Conservation (phyloP, 805 yeast genomes). For the Candida sonorensis region DNA sequence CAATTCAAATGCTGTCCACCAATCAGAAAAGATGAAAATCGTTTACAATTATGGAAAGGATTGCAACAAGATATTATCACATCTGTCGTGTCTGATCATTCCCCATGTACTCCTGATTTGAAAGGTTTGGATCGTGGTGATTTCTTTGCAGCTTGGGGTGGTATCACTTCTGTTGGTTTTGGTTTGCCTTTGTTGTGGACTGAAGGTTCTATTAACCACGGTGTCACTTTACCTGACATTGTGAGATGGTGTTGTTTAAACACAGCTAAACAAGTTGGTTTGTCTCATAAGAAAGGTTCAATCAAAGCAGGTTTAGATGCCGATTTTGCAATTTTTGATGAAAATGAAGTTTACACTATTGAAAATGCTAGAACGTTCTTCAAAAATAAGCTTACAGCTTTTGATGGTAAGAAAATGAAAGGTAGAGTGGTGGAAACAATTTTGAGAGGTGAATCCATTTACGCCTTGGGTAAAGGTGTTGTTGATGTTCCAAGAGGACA, state of each 20-base stretch:
- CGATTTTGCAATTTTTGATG: constrained; percentile 79
- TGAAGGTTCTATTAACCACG: constrained; percentile 44
- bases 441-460: constrained; percentile 69
- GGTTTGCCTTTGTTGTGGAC: constrained; percentile 81
- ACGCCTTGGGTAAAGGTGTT: constrained; percentile 48
- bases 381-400: constrained; percentile 87
- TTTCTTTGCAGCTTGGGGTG: constrained; percentile 94
- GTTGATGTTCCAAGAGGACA: constrained; percentile 51
- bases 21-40: constrained; percentile 68
- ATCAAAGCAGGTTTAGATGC: constrained; percentile 78
- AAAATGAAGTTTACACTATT: constrained; percentile 42
- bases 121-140: constrained; percentile 80
- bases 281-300: constrained; percentile 64
- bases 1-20: constrained; percentile 96
- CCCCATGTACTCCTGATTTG: constrained; percentile 91
- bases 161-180: constrained; percentile 86
- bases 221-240: constrained; percentile 44
- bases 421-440: constrained; percentile 80
- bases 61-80: constrained; percentile 57
- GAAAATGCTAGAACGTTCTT: constrained; percentile 54
- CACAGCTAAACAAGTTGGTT: constrained; percentile 82
- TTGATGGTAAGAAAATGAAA: constrained; percentile 57
- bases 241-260: constrained; percentile 74
- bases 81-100: constrained; percentile 90
- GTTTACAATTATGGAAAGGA: constrained; percentile 73